phyloP scores from a whole-genome alignment of 2,329 filamentous ascomycete species.

The Alternaria triticina region DNA sequence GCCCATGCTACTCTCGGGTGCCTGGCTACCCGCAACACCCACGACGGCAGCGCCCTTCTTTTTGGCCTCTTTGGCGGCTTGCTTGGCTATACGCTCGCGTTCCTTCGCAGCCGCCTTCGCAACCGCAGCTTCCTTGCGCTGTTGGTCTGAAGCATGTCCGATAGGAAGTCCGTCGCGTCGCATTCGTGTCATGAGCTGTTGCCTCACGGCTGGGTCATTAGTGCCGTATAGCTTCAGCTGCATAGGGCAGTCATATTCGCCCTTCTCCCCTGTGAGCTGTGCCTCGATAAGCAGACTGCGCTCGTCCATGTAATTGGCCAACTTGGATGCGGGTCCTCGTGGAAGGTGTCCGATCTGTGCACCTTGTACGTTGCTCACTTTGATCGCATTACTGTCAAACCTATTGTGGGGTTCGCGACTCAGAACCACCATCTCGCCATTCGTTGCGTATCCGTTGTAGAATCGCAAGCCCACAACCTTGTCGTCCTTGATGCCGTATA shows the following conservation, averaged over 20 bases:
- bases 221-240: slow-evolving; percentile 73
- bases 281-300: slow-evolving; percentile 70
- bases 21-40: slow-evolving; percentile 24
- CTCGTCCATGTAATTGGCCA: slow-evolving; percentile 70
- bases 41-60: slow-evolving; percentile 36
- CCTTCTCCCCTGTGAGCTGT: slow-evolving; percentile 70
- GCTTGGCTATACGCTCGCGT: slow-evolving; percentile 55
- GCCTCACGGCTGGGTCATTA: slow-evolving; percentile 59
- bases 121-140: slow-evolving; percentile 61
- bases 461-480: slow-evolving; percentile 65
- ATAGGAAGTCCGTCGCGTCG: slow-evolving; percentile 68
- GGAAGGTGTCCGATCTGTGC: slow-evolving; percentile 82
- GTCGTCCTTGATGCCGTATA: slow-evolving; percentile 51
- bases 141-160: slow-evolving; percentile 45
- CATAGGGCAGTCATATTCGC: slow-evolving; percentile 74
- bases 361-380: slow-evolving; percentile 76
- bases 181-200: slow-evolving; percentile 66
- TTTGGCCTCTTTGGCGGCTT: slow-evolving; percentile 41
- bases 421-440: slow-evolving; percentile 42
- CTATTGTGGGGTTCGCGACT: slow-evolving; percentile 70
- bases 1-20: slow-evolving; percentile 26
- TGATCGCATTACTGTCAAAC: slow-evolving; percentile 70
- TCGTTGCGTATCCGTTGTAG: slow-evolving; percentile 45
- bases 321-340: slow-evolving; percentile 68
- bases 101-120: slow-evolving; percentile 64